Evolutionary conservation across 805 yeast species (phyloP).

Genomic region (Kodamaea neixiangensis): DNA sequence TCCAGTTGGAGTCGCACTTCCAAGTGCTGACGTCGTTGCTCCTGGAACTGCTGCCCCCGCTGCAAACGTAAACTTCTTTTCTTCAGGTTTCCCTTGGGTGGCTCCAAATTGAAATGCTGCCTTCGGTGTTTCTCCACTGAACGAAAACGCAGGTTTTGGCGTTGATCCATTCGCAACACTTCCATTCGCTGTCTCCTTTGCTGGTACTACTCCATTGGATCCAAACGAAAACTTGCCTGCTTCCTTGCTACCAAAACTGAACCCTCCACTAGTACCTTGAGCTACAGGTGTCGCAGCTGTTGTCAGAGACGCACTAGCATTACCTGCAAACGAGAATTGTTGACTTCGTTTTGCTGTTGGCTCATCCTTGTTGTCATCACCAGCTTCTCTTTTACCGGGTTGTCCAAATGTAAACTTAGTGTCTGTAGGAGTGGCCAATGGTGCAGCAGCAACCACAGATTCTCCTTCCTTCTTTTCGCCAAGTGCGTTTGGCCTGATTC

Average conservation of each 20-base stretch:
- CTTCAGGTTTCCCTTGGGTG: neutral
- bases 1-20: slow-evolving; percentile 6
- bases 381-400: neutral
- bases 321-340: slow-evolving; percentile 1
- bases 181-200: neutral
- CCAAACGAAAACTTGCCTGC: slow-evolving; percentile 6
- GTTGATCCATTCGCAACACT: neutral
- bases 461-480: neutral
- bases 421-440: neutral
- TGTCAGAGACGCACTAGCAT: neutral
- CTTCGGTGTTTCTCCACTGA: slow-evolving; percentile 8
- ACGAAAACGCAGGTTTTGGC: neutral
- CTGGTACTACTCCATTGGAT: neutral
- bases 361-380: neutral
- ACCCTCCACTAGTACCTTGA: neutral
- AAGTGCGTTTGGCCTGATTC: neutral
- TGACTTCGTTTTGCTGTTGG: neutral
- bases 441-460: neutral
- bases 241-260: neutral
- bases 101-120: slow-evolving; percentile 11
- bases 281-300: neutral
- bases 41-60: slow-evolving; percentile 4
- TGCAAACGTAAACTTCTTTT: slow-evolving; percentile 5
- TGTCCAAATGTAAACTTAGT: slow-evolving; percentile 14
- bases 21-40: neutral